Percentiles rank a stretch among this genome's conserved stretches.
Conservation (phyloP, 2,329 filamentous ascomycete species). For the Nemania sp. region DNA sequence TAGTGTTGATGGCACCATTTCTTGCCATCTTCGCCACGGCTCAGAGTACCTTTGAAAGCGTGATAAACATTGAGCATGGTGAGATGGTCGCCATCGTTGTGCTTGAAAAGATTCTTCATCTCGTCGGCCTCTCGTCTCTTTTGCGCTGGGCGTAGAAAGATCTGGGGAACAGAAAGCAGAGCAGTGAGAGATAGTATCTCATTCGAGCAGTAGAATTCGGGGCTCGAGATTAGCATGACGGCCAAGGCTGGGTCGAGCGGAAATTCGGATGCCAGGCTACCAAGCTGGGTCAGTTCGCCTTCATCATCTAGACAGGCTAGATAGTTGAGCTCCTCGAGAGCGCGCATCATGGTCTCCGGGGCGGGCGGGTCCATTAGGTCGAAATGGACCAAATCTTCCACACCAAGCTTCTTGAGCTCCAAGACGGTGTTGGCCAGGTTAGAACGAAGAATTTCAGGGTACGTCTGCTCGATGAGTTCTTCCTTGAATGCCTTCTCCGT, state of each 20-base stretch:
- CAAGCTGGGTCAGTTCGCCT: slow-evolving; percentile 85
- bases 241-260: slow-evolving; percentile 91
- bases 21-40: slow-evolving; percentile 70
- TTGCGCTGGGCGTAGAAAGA: slow-evolving; percentile 85
- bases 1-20: slow-evolving; percentile 98
- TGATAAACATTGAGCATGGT: slow-evolving; percentile 98
- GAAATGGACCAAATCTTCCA: slow-evolving; percentile 96
- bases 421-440: slow-evolving; percentile 94
- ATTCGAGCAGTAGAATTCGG: slow-evolving; percentile 98
- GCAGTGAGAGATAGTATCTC: slow-evolving; percentile 96
- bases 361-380: slow-evolving; percentile 98
- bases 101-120: slow-evolving; percentile 94
- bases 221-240: slow-evolving; percentile 96
- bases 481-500: slow-evolving; percentile 96
- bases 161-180: slow-evolving; percentile 89
- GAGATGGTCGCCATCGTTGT: slow-evolving; percentile 91
- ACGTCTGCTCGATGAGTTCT: slow-evolving; percentile 95
- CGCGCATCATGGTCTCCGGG: slow-evolving; percentile 97
- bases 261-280: slow-evolving; percentile 89
- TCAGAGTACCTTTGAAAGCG: slow-evolving; percentile 82
- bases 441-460: slow-evolving; percentile 92
- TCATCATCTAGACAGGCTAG: slow-evolving; percentile 96
- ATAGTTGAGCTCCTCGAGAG: slow-evolving; percentile 96
- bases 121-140: slow-evolving; percentile 91
- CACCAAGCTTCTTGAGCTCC: slow-evolving; percentile 94